Evolutionary conservation across 148 eudicot genomes (phyloP), one percentile per base, ranked within the genome.

Genomic region (Pharnaceum exiguum): DNA sequence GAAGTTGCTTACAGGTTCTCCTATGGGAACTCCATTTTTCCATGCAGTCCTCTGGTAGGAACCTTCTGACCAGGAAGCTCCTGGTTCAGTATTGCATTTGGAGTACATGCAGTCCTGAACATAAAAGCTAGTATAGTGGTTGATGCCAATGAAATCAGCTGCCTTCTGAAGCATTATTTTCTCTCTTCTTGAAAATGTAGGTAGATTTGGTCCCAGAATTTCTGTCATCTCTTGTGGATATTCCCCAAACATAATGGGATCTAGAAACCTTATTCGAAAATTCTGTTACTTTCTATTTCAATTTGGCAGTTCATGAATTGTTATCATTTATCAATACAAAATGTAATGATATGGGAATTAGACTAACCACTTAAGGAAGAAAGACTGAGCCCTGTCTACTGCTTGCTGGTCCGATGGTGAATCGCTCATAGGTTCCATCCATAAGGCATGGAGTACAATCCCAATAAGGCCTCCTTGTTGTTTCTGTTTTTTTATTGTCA

Each of bases 61-160:
- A 11, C 90, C 95, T 70, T 84, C 95, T 15, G 74, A 70, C 84
- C 61, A 70, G 26, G 90, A 43, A 46, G 52, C 71, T 50, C 84
- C 87, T 1, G 64, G 64, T 51, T 76, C 84, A 15, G 45, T 30
- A 59, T 75, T 49, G 49, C 95, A 87, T 29, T 38, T 31, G 10
- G 85, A 81, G 68, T 75, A 59, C 50, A 84, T 72, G 80, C 95
- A 87, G 46, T 87, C 95, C 66, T 81, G 72, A 53, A 45, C 68
- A 52, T 87, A 87, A 56, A 63, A 77, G 52, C 83, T 79, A 8
- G 86, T 79, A 55, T 84, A 87, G 37, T 87, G 90, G 65, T 87
- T 87, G 50, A 84, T 75, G 42, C 90, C 95, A 30, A 84, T 81
- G 60, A 87, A 87, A 62, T 84, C 95, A 12, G 69, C 25, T 12